Conservation (phyloP, 352 stramenopile genomes). For the Phytophthora capsici region DNA sequence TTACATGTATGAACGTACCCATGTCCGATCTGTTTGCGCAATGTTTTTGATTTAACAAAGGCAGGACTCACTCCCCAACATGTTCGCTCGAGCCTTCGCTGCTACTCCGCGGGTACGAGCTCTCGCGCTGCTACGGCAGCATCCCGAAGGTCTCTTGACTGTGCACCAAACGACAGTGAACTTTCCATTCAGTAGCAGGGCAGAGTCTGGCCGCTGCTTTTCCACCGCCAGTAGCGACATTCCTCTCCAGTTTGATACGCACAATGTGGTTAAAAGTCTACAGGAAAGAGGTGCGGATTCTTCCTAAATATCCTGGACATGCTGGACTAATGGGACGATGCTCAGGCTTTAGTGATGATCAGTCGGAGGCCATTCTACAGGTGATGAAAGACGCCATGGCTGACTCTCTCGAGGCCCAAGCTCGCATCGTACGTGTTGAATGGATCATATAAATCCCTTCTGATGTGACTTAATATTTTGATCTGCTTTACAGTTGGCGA, state of each 20-base stretch:
- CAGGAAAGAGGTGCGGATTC: conserved; percentile 66
- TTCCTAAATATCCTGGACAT: background rate
- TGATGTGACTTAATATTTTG: no score
- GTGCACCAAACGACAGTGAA: background rate
- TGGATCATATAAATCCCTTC: no score
- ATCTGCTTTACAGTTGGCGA: conserved; percentile 67
- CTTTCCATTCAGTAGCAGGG: background rate
- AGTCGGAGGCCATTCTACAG: conserved; percentile 82
- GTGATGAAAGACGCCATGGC: conserved; percentile 87
- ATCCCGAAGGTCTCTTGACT: conserved; percentile 6
- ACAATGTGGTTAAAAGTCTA: conserved; percentile 80
- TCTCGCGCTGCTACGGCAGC: conserved; percentile 9
- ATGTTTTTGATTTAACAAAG: no score
- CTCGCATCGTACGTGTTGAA: conserved; percentile 59
- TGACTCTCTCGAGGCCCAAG: conserved; percentile 76
- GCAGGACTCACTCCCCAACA: conserved; percentile 20
- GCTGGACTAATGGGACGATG: background rate
- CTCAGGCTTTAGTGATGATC: conserved; percentile 67
- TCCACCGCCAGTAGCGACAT: conserved; percentile 19
- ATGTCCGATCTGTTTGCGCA: conserved; percentile 28
- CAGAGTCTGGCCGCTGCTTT: conserved; percentile 25
- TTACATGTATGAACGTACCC: no score
- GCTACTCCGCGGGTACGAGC: conserved; percentile 3
- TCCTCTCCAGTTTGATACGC: conserved; percentile 50
- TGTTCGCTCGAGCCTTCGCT: conserved; percentile 18